Percentiles rank a stretch among this genome's conserved stretches.
Evolutionary conservation across 2,329 filamentous ascomycete genomes (phyloP).

Genomic region (Arthrobotrys musiformis): DNA sequence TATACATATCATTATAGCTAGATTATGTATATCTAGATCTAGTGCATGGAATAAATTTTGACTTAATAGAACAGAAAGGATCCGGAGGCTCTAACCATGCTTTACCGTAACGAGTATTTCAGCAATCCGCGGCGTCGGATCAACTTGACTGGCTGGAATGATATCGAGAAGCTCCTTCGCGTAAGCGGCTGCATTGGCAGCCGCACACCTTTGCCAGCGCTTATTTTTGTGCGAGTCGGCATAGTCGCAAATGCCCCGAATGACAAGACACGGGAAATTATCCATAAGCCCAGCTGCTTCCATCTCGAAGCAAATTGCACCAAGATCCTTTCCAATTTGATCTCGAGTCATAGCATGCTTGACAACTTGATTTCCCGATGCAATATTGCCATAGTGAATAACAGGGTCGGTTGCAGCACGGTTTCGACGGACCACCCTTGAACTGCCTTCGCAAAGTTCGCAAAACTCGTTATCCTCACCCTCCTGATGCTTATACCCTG

Average conservation of each 20-base stretch:
- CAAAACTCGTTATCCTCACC: neutral
- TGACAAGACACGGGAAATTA: neutral
- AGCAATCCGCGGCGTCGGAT: neutral
- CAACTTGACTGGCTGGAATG: neutral
- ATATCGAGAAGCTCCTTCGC: conserved; percentile 9
- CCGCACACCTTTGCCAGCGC: conserved; percentile 56
- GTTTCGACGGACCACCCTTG: neutral
- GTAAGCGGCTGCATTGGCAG: conserved; percentile 29
- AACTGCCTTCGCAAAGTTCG: neutral
- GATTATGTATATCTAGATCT: neutral
- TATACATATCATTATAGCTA: neutral
- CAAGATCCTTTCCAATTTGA: neutral
- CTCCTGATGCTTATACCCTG: conserved; percentile 7
- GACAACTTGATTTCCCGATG: conserved; percentile 26
- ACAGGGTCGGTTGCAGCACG: neutral
- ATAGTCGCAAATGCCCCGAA: conserved; percentile 57
- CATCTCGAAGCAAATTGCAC: conserved; percentile 31
- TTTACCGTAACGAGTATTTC: neutral
- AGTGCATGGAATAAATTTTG: too few relatives aligned
- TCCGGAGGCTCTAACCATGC: neutral
- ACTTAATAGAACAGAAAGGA: neutral
- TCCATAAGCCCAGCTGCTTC: conserved; percentile 56
- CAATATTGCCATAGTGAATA: conserved; percentile 29
- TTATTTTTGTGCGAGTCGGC: conserved; percentile 58
- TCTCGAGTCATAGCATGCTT: conserved; percentile 16